Evolutionary conservation across 257 asterid species (phyloP), one percentile per base, ranked within the genome.

Genomic region (Nicotiana tabacum): DNA sequence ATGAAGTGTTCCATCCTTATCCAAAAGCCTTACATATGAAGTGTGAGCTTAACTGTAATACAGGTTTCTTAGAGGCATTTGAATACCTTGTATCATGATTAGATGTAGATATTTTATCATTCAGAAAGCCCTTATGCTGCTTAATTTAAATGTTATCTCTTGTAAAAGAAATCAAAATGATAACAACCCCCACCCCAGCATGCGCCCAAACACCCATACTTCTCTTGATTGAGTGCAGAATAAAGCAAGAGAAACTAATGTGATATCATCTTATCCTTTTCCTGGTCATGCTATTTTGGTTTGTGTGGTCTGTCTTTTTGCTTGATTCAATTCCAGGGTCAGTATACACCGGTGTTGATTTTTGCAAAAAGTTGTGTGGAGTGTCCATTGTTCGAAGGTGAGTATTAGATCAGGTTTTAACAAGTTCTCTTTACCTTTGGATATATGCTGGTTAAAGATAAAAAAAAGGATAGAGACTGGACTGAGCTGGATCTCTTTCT

Each of bases 311-410:
- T n/a, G n/a, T n/a, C n/a, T n/a, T 78, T 85, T 68, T 24, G 12
- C 58, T 84, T 84, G 58, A 27, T 66, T 84, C 68, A 78, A 80
- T 77, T 91, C 85, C 92, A 96, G 99, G 92, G 46, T 94, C 98
- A 1, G 90, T 92, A 21, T 96, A 94, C 83, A 91, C 90, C 80
- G 99, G 99, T 83, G 99, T 96, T 77, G 99, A 96, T 88, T 96
- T 96, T 86, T 96, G 99, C 99, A 96, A 96, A 97, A 96, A 94
- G 90, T 86, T 96, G 62, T 96, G 98, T 83, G 99, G 97, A 66
- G 99, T 96, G 85, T 96, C 99, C 86, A 96, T 96, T 80, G 88
- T 96, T 78, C 90, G 99, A 87, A 96, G 99, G 99, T 96, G 84
- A 88, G 91, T 85, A 87, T 51, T 80, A 51, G 65, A 76, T 81